Evolutionary conservation across 1,139 yeast genomes (phyloP), one percentile per base, ranked within the genome.

Genomic region (Suhomyces taliae): DNA sequence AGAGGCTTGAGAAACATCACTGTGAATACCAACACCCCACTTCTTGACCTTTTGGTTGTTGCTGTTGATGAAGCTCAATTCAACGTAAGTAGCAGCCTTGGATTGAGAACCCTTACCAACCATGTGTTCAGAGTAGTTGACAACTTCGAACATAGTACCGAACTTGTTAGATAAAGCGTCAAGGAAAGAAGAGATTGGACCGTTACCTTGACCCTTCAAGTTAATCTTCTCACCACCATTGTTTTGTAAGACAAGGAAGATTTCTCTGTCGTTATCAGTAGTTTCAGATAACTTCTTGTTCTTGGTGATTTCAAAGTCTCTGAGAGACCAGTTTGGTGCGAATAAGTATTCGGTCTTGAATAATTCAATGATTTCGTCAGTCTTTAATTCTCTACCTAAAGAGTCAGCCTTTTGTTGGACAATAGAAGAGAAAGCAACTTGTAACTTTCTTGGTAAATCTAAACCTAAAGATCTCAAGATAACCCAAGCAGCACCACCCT

Each of bases 401-500:
- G 57, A 39, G 55, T 75, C 80, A 43, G 80, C 80, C 50, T 58
- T 61, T 33, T 49, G 39, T 59, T 75, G 80, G 19, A 75, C 78
- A 40, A 73, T 61, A 35, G 59, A 54, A 8, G 77, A 70, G 57
- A 74, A 75, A 36, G 65, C 65, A 37, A 75, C 73, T 64, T 75
- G 80, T 55, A 75, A 66, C 36, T 66, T 64, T 61, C 79, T 68
- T 46, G 80, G 80, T 57, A 75, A 67, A 59, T 75, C 79, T 56
- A 75, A 70, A 48, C 76, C 79, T 53, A 75, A 65, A 12, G 74
- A 66, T 55, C 79, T 62, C 57, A 75, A 71, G 48, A 75, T 70
- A 41, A 75, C 75, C 80, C 80, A 75, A 8, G 80, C 79, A 36
- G 78, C 70, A 47, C 80, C 80, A 51, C 80, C 80, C 60, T 75